Evolutionary conservation across 78 protist species (phyloP).

Genomic region (Polysphondylium violaceum): DNA sequence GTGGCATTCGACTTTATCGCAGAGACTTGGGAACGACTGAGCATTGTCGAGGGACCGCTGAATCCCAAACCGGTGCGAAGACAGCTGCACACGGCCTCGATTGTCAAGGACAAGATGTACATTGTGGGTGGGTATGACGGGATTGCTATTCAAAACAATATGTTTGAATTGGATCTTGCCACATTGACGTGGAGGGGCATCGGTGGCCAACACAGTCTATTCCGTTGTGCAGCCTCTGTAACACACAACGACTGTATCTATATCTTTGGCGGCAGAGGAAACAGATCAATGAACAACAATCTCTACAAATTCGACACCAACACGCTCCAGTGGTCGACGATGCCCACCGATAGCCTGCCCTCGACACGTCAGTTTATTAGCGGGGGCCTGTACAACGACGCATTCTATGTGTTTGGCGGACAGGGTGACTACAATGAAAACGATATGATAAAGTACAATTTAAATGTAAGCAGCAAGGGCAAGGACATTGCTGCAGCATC

Average conservation of each 20-base stretch:
- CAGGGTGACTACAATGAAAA: slow-evolving; percentile 59
- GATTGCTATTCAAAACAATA: slow-evolving; percentile 3
- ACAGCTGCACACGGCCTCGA: slow-evolving; percentile 29
- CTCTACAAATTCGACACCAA: slow-evolving; percentile 29
- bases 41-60: neutral
- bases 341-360: neutral
- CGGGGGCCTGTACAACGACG: neutral
- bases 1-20: slow-evolving; percentile 6
- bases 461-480: neutral
- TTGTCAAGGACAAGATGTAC: slow-evolving; percentile 4
- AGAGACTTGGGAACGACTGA: slow-evolving; percentile 11
- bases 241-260: slow-evolving; percentile 14
- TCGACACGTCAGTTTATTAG: slow-evolving; percentile 27
- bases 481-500: too few relatives aligned
- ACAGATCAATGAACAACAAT: neutral
- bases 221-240: slow-evolving; percentile 23
- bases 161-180: slow-evolving; percentile 31
- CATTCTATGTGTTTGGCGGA: slow-evolving; percentile 42
- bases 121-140: slow-evolving; percentile 63
- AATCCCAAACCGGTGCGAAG: slow-evolving; percentile 29
- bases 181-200: slow-evolving; percentile 25
- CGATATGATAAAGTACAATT: neutral
- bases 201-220: neutral
- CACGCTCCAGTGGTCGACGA: slow-evolving; percentile 11
- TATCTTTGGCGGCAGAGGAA: slow-evolving; percentile 52